Percentiles rank a stretch among this genome's conserved stretches.
These are phyloP conservation scores for Rosa multiflora DNA, from an alignment of 306 rosid genomes.

Conservation along the genomic window DNA sequence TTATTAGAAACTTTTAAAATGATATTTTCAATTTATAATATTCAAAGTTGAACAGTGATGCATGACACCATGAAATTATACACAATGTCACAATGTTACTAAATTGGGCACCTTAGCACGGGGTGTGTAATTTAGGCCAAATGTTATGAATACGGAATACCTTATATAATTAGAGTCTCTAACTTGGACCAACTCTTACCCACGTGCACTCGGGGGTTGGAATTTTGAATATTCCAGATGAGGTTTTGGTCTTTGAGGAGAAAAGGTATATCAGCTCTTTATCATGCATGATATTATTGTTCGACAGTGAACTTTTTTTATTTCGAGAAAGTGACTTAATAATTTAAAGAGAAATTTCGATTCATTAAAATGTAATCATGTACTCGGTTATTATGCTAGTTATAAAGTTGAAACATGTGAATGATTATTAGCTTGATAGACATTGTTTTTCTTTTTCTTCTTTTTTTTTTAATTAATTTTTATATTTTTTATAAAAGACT, in stretches of 20 bases:
- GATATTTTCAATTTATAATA: not conserved
- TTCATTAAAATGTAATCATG: not conserved
- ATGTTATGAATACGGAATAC: not conserved
- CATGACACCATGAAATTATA: slow-evolving; percentile 1
- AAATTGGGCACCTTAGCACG: slow-evolving; percentile 16
- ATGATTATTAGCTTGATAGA: not conserved
- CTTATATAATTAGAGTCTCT: not conserved
- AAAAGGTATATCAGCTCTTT: not conserved
- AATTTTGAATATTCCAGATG: slow-evolving; percentile 33
- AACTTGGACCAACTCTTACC: slow-evolving; percentile 15
- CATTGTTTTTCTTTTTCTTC: too few relatives aligned
- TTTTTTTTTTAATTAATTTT: too few relatives aligned
- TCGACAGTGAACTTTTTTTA: not conserved
- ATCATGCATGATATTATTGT: not conserved
- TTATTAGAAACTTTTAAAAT: not conserved
- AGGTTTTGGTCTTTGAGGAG: slow-evolving; percentile 2
- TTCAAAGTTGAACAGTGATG: not conserved
- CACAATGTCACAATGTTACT: slow-evolving; percentile 13
- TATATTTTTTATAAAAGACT: too few relatives aligned
- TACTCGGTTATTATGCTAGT: not conserved
- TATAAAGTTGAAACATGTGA: not conserved
- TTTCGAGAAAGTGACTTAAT: not conserved
- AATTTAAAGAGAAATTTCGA: not conserved
- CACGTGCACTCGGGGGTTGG: slow-evolving; percentile 30
- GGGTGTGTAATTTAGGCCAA: slow-evolving; percentile 24